Percentiles rank a stretch among this genome's conserved stretches.
Evolutionary conservation across 306 rosid species (phyloP).

Genomic region (Astragalus glycyphyllos): DNA sequence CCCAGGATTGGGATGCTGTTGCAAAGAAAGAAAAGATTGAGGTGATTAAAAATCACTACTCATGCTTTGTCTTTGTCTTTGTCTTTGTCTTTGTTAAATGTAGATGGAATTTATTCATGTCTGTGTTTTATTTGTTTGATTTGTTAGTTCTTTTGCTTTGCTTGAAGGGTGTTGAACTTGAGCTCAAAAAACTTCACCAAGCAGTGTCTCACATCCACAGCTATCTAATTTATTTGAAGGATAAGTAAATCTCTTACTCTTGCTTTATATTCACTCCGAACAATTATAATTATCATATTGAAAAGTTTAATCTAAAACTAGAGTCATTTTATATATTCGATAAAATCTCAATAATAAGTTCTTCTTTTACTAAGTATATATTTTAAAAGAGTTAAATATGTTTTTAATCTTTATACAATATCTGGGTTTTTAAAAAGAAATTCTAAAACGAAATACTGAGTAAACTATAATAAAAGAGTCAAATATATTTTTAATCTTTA

Average conservation of each 20-base stretch:
- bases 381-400: too few relatives aligned
- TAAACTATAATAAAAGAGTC: too few relatives aligned
- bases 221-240: slow-evolving; percentile 49
- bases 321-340: too few relatives aligned
- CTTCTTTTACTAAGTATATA: too few relatives aligned
- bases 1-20: slow-evolving; percentile 62
- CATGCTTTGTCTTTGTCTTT: neutral
- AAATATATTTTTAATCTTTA: too few relatives aligned
- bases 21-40: slow-evolving; percentile 61
- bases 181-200: slow-evolving; percentile 54
- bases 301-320: too few relatives aligned
- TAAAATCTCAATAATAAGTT: too few relatives aligned
- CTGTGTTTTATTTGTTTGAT: slow-evolving; percentile 1
- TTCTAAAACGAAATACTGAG: too few relatives aligned
- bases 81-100: neutral
- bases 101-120: neutral
- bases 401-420: too few relatives aligned
- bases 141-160: slow-evolving; percentile 1
- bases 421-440: too few relatives aligned
- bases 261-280: neutral
- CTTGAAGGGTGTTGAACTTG: slow-evolving; percentile 60
- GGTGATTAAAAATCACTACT: slow-evolving; percentile 32
- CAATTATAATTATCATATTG: neutral
- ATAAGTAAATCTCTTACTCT: slow-evolving; percentile 45
- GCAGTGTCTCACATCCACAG: slow-evolving; percentile 50